Conservation (phyloP, 768 basidiomycete genomes). For the Boletellus sp. region DNA sequence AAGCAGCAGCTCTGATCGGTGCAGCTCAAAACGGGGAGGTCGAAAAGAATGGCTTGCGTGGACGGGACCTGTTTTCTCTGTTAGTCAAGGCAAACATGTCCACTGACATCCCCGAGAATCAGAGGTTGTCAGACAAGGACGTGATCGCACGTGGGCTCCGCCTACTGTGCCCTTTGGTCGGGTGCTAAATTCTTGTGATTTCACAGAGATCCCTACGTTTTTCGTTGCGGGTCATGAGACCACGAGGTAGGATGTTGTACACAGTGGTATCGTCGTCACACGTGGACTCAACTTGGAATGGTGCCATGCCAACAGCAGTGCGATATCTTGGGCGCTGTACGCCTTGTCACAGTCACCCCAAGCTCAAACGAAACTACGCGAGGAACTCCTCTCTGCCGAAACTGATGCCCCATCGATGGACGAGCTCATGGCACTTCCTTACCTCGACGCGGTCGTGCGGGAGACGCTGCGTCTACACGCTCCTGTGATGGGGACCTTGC, state of each 20-base stretch:
- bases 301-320: background rate
- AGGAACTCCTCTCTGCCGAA: slow-evolving; percentile 37
- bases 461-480: slow-evolving; percentile 53
- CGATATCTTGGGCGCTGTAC: background rate
- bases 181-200: background rate
- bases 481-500: slow-evolving; percentile 42
- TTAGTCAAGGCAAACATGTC: slow-evolving; percentile 27
- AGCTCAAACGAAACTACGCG: background rate
- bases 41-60: slow-evolving; percentile 31
- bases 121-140: slow-evolving; percentile 59
- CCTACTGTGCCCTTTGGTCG: no score
- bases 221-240: background rate
- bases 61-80: slow-evolving; percentile 56
- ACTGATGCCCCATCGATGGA: slow-evolving; percentile 68
- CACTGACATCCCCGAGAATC: slow-evolving; percentile 50
- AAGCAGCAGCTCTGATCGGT: slow-evolving; percentile 19
- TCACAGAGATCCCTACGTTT: background rate
- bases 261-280: background rate
- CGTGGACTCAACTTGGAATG: no score
- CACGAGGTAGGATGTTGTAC: background rate
- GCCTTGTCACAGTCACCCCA: background rate
- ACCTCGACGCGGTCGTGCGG: slow-evolving; percentile 62
- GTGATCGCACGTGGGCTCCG: slow-evolving; percentile 47
- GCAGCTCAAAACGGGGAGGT: slow-evolving; percentile 28
- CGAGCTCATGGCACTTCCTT: slow-evolving; percentile 58